Evolutionary conservation across 768 basidiomycete genomes (phyloP).

Genomic region (Xerocomus spinulosus): DNA sequence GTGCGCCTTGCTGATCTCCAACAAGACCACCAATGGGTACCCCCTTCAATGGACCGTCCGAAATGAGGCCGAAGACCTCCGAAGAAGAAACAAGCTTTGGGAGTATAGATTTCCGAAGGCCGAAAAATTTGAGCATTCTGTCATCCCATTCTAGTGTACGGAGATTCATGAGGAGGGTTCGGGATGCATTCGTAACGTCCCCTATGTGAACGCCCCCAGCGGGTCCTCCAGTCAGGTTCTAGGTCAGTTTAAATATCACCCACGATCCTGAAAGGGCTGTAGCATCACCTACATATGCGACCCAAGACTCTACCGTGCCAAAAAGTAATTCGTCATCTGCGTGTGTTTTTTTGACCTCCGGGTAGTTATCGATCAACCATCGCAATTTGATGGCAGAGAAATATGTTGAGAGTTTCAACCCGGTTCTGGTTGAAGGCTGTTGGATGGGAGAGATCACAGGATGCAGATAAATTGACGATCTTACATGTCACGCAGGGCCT

Average conservation of each 20-base stretch:
- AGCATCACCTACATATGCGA: conserved; percentile 64
- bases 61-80: conserved; percentile 83
- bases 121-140: conserved; percentile 83
- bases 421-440: conserved; percentile 52
- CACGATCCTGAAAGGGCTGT: conserved; percentile 10
- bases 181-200: conserved; percentile 94
- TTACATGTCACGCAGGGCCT: conserved; percentile 64
- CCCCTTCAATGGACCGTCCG: conserved; percentile 61
- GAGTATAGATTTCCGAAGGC: conserved; percentile 67
- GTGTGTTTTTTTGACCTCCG: conserved; percentile 72
- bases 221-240: conserved; percentile 84
- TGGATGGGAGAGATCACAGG: neutral
- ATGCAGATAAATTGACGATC: conserved; percentile 21
- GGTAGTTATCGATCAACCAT: conserved; percentile 92
- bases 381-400: conserved; percentile 95
- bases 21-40: conserved; percentile 88
- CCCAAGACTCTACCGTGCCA: conserved; percentile 97
- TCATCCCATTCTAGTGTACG: conserved; percentile 79
- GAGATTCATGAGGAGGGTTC: conserved; percentile 88
- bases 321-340: conserved; percentile 78
- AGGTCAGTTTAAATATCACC: conserved; percentile 5
- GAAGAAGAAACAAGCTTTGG: conserved; percentile 88
- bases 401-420: conserved; percentile 93
- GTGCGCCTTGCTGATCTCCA: conserved; percentile 97
- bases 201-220: conserved; percentile 71